Evolutionary conservation across 2,329 filamentous ascomycete species (phyloP).

Genomic region (Xylariaceae sp.): DNA sequence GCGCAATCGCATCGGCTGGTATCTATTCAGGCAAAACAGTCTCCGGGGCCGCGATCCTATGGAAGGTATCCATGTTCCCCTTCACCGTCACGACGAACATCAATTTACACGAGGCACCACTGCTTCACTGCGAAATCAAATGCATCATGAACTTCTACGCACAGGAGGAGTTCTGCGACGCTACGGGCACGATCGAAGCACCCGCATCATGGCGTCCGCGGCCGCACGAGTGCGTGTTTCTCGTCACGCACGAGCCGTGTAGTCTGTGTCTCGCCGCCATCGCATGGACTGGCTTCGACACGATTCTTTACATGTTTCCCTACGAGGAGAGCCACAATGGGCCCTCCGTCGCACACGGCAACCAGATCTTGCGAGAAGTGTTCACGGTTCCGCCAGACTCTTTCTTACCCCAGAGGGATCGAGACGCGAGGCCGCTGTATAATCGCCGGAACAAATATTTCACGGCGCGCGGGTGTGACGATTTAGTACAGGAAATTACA

Average conservation of each 20-base stretch:
- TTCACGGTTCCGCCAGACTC: conserved; percentile 41
- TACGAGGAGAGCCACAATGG: conserved; percentile 54
- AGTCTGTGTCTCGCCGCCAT: conserved; percentile 54
- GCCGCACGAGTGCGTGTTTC: conserved; percentile 49
- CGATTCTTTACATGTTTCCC: conserved; percentile 55
- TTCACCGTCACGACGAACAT: conserved; percentile 52
- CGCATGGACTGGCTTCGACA: conserved; percentile 52
- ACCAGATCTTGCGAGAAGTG: conserved; percentile 51
- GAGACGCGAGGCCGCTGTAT: conserved; percentile 42
- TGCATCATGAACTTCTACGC: conserved; percentile 56
- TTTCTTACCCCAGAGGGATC: conserved; percentile 26
- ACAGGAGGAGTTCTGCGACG: conserved; percentile 26
- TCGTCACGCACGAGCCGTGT: conserved; percentile 56
- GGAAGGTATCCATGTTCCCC: conserved; percentile 36
- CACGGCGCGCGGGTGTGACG: conserved; percentile 37
- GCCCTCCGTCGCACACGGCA: conserved; percentile 53
- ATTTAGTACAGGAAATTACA: conserved; percentile 36
- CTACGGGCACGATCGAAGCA: background rate
- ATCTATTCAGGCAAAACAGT: conserved; percentile 51
- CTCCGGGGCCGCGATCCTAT: conserved; percentile 52
- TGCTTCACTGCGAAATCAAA: conserved; percentile 56
- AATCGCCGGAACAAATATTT: conserved; percentile 56
- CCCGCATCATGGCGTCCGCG: conserved; percentile 32
- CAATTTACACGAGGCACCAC: conserved; percentile 45
- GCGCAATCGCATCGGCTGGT: conserved; percentile 46